Percentiles rank a stretch among this genome's conserved stretches.
Evolutionary conservation across 306 rosid genomes (phyloP).

Genomic region (Cyclanthera cordifolia): DNA sequence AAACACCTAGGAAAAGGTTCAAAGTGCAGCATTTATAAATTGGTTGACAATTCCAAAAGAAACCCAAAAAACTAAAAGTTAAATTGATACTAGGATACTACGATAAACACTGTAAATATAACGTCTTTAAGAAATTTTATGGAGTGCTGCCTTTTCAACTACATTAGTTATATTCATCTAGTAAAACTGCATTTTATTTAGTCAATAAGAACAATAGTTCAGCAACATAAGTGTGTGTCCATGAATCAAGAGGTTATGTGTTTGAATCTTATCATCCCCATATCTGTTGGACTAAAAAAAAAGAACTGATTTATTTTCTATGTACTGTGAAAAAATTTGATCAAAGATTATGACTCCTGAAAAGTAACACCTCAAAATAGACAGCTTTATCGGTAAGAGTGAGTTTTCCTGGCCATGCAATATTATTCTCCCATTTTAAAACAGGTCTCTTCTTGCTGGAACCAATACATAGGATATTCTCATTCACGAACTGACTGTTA

Average conservation of each 20-base stretch:
- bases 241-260: too few relatives aligned
- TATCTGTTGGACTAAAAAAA: too few relatives aligned
- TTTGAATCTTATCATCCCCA: too few relatives aligned
- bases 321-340: background rate
- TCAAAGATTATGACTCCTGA: background rate
- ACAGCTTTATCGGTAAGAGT: constrained; percentile 82
- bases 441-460: constrained; percentile 75
- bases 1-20: background rate
- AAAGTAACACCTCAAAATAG: constrained; percentile 69
- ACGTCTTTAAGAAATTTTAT: background rate
- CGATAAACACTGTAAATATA: background rate
- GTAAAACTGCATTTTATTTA: constrained; percentile 3
- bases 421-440: constrained; percentile 85
- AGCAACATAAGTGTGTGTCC: too few relatives aligned
- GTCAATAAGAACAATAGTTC: too few relatives aligned
- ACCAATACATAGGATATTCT: constrained; percentile 69
- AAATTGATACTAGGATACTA: background rate
- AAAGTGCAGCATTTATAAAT: background rate
- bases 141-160: background rate
- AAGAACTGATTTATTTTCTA: too few relatives aligned
- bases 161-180: background rate
- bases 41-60: background rate
- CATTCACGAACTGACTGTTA: constrained; percentile 42
- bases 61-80: background rate
- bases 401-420: constrained; percentile 97